Evolutionary conservation across 2,329 filamentous ascomycete species (phyloP).

Genomic region (Ceratocystiopsis sp.): DNA sequence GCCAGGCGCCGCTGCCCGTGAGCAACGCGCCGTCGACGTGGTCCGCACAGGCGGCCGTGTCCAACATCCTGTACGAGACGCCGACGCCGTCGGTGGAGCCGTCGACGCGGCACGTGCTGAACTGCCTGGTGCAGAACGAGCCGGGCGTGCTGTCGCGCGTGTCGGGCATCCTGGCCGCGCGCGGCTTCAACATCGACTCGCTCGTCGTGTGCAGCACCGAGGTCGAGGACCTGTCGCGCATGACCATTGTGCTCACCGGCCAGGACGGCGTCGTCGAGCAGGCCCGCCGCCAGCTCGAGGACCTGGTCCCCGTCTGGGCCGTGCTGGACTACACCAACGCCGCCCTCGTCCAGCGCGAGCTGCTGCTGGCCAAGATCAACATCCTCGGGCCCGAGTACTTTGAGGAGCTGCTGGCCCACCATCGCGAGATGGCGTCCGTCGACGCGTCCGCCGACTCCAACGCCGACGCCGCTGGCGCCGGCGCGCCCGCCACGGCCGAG

Average conservation of each 20-base stretch:
- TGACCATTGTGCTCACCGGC: conserved; percentile 95
- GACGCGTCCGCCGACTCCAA: conserved; percentile 22
- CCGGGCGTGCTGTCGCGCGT: conserved; percentile 92
- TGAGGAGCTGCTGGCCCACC: conserved; percentile 87
- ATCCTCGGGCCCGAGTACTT: conserved; percentile 96
- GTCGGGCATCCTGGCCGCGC: conserved; percentile 85
- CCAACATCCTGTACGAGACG: conserved; percentile 97
- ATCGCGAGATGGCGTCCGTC: conserved; percentile 60
- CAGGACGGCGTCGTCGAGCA: conserved; percentile 97
- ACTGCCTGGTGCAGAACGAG: conserved; percentile 98
- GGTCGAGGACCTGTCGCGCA: conserved; percentile 88
- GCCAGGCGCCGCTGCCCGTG: conserved; percentile 70
- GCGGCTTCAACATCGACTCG: conserved; percentile 98
- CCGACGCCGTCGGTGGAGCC: conserved; percentile 68
- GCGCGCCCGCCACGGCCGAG: conserved; percentile 11
- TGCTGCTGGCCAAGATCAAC: conserved; percentile 90
- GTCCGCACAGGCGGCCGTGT: conserved; percentile 88
- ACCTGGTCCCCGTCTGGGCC: conserved; percentile 94
- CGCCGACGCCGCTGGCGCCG: no score
- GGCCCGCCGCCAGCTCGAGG: conserved; percentile 84
- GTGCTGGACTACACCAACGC: conserved; percentile 90
- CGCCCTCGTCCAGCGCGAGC: conserved; percentile 85
- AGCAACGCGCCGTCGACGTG: conserved; percentile 59
- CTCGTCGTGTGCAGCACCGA: conserved; percentile 96
- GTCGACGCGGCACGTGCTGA: conserved; percentile 88